These are phyloP conservation scores for Ceratobasidium sp. DNA, from an alignment of 1,284 basidiomycete species.

Conservation along the genomic window DNA sequence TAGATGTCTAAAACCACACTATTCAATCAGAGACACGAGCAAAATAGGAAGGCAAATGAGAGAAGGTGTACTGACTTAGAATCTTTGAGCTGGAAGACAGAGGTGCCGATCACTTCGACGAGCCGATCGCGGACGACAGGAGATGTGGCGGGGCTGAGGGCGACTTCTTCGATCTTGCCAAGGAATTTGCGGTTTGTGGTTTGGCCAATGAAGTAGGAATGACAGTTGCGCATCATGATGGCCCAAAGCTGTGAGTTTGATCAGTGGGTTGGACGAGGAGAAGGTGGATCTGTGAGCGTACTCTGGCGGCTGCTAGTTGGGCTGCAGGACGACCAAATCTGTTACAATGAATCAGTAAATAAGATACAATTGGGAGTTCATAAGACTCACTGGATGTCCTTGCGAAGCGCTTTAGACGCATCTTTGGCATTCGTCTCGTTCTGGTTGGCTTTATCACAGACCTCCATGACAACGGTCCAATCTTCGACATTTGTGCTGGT, in stretches of 20 bases:
- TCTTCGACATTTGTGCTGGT: slow-evolving; percentile 80
- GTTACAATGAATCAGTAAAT: background rate
- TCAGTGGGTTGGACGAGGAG: slow-evolving; percentile 10
- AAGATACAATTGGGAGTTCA: background rate
- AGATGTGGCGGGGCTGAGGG: slow-evolving; percentile 67
- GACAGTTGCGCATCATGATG: slow-evolving; percentile 79
- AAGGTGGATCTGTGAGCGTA: slow-evolving; percentile 19
- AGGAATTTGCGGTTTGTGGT: slow-evolving; percentile 79
- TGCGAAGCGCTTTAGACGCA: slow-evolving; percentile 73
- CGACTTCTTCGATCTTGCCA: slow-evolving; percentile 74
- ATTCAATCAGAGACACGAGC: background rate
- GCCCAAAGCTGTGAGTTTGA: slow-evolving; percentile 72
- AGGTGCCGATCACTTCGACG: slow-evolving; percentile 75
- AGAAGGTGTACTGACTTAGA: slow-evolving; percentile 17
- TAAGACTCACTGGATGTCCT: slow-evolving; percentile 75
- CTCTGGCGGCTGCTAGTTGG: slow-evolving; percentile 50
- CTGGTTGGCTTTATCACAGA: slow-evolving; percentile 76
- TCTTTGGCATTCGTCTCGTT: slow-evolving; percentile 77
- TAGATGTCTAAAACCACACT: background rate
- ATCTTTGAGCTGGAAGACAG: slow-evolving; percentile 62
- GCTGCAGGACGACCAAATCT: slow-evolving; percentile 49
- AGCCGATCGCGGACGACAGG: slow-evolving; percentile 78
- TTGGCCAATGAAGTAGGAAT: slow-evolving; percentile 69
- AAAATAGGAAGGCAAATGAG: background rate
- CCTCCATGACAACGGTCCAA: slow-evolving; percentile 78